Base-by-base conservation (phyloP, 2,329 filamentous ascomycete genomes). In the Diaporthe longicolla region DNA sequence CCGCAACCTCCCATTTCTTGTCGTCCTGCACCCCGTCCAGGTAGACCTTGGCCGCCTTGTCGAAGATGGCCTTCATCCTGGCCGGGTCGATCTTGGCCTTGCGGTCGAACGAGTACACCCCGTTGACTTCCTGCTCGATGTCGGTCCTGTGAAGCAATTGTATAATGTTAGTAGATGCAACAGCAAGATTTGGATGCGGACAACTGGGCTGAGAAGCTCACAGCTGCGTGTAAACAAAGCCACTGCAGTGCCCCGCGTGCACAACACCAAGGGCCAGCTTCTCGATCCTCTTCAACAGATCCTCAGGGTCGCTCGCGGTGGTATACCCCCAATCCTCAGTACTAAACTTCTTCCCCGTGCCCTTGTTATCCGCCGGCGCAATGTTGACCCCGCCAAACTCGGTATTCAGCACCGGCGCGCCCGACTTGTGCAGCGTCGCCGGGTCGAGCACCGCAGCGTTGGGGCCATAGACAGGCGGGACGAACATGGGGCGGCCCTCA, bases 341-440 rank as follows among this genome's bases (percentile, higher is more conserved):
- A 0, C 86, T 73, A n/a, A 76, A 75, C 48, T 59, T 75, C 68
- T 74, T 74, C 6, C 71, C 82, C 0, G 82, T 83, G 1, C 80
- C 79, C 4, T 72, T 78, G 32, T 82, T 81, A 55, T 85, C 84
- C 0, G 84, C 81, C 0, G 87, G 85, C 0, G 89, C 88, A 77
- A 93, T 92, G 78, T 93, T 93, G 55, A 93, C 89, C 4, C 92
- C 92, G 3, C 91, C 91, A 75, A 93, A 93, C 78, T 93, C 92
- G 2, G 89, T 91, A 80, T 90, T 92, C 75, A 93, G 87, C 48
- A 93, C 85, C 0, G 91, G 91, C 0, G 90, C 89, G 0, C 88
- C 88, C 0, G 84, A 81, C 6, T 79, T 79, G 77, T 93, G 90
- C n/a, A 80, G 79, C 0, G 87, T 83, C 0, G 89, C 90, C 0